Conservation (phyloP, 495 filamentous ascomycete genomes). For the Xanthoparmelia taractica region DNA sequence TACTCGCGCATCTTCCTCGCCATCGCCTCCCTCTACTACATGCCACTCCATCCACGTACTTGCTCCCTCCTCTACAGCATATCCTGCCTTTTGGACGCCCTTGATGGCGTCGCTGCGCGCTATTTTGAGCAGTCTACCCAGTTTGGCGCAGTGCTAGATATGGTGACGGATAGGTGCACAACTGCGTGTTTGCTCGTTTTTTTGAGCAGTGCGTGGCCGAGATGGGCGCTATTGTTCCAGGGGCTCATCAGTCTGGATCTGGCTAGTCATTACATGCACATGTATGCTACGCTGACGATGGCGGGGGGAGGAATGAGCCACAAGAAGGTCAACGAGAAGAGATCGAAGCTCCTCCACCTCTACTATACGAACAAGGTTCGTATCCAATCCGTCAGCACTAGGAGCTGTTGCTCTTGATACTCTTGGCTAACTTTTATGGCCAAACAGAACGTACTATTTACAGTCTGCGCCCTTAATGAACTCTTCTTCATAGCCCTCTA, state of each 20-base stretch:
- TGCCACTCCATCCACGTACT: conserved; percentile 92
- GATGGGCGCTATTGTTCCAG: conserved; percentile 91
- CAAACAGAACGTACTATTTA: conserved; percentile 75
- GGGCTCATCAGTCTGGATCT: conserved; percentile 83
- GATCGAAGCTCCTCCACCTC: conserved; percentile 76
- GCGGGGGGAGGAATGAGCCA: conserved; percentile 62
- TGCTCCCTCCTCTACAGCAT: conserved; percentile 86
- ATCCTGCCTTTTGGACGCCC: conserved; percentile 86
- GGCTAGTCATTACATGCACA: conserved; percentile 96
- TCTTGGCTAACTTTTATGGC: background rate
- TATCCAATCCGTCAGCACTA: background rate
- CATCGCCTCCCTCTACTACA: conserved; percentile 91
- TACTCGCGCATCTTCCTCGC: conserved; percentile 85
- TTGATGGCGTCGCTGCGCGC: conserved; percentile 87
- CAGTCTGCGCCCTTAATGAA: conserved; percentile 86
- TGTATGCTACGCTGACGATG: conserved; percentile 87
- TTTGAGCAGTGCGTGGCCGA: conserved; percentile 81
- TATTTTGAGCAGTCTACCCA: conserved; percentile 82
- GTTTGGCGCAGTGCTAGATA: conserved; percentile 93
- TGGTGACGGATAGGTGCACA: conserved; percentile 95
- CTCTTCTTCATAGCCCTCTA: conserved; percentile 96
- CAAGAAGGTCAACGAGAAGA: conserved; percentile 76
- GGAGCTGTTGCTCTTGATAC: background rate
- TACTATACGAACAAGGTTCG: conserved; percentile 93
- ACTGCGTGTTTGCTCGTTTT: conserved; percentile 91